A percentile compares a stretch with the other conserved stretches of the same genome.
phyloP scores from a whole-genome alignment of 2,329 filamentous ascomycete genomes.

The Thyridium curvatum region DNA sequence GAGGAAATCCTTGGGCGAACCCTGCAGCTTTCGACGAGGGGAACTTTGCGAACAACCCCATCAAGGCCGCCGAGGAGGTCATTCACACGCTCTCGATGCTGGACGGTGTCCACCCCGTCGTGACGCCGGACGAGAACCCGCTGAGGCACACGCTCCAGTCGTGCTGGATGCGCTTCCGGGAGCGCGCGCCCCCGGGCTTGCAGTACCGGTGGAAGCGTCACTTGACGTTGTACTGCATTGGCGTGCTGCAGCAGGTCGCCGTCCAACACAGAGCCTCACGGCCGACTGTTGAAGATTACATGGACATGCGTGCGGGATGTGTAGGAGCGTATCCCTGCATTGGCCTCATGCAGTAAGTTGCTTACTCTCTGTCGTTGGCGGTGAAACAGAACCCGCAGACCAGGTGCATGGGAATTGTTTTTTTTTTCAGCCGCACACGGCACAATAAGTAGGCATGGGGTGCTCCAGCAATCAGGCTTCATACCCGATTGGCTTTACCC shows the following conservation, averaged over 20 bases:
- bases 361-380: too few species aligned
- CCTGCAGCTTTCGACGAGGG: slow-evolving; percentile 18
- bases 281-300: slow-evolving; percentile 12
- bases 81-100: slow-evolving; percentile 13
- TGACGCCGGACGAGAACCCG: slow-evolving; percentile 11
- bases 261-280: slow-evolving; percentile 4
- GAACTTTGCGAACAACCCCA: slow-evolving; percentile 14
- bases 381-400: too few species aligned
- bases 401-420: too few species aligned
- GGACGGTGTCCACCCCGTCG: slow-evolving; percentile 12
- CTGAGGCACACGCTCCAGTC: slow-evolving; percentile 19
- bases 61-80: slow-evolving; percentile 14
- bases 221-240: slow-evolving; percentile 6
- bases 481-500: too few species aligned
- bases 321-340: slow-evolving; percentile 12
- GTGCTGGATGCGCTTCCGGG: slow-evolving; percentile 9
- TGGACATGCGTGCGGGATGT: slow-evolving; percentile 11
- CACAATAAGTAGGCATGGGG: too few species aligned
- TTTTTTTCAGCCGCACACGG: too few species aligned
- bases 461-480: too few species aligned
- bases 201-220: neutral
- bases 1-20: neutral
- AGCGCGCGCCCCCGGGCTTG: neutral
- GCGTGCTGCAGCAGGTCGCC: slow-evolving; percentile 9
- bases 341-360: slow-evolving; percentile 10